Percentiles rank a stretch among this genome's conserved stretches.
Conservation (phyloP, 352 stramenopile species). For the Globisporangium emineosum region DNA sequence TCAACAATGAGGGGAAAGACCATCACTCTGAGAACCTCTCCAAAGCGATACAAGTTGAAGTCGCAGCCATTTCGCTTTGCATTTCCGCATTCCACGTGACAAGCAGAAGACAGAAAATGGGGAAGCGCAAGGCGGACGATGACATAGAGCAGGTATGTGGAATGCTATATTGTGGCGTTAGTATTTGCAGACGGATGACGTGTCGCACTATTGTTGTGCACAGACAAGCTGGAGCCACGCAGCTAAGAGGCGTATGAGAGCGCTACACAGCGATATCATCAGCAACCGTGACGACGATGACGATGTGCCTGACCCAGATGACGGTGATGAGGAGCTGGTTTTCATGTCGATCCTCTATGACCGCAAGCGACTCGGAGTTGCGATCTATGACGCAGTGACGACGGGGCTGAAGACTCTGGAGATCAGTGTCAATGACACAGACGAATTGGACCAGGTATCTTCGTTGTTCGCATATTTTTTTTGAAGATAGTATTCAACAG, state of each 20-base stretch:
- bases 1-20: conserved; percentile 4
- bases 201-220: background rate
- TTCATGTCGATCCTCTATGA: conserved; percentile 77
- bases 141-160: background rate
- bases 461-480: no score
- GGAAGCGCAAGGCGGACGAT: conserved; percentile 16
- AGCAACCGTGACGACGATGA: background rate
- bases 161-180: conserved; percentile 9
- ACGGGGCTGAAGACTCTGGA: conserved; percentile 69
- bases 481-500: background rate
- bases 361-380: conserved; percentile 57
- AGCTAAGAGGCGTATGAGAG: background rate
- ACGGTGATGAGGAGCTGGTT: conserved; percentile 50
- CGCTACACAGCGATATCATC: conserved; percentile 1
- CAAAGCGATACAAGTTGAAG: conserved; percentile 4
- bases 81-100: conserved; percentile 12
- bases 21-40: conserved; percentile 10
- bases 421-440: conserved; percentile 30
- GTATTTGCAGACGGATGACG: background rate
- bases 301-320: conserved; percentile 15
- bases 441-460: conserved; percentile 49
- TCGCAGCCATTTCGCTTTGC: conserved; percentile 7
- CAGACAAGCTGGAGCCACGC: background rate
- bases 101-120: conserved; percentile 6
- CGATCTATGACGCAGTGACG: conserved; percentile 69